phyloP scores from a whole-genome alignment of 2,329 filamentous ascomycete genomes.

The Talaromyces amestolkiae region DNA sequence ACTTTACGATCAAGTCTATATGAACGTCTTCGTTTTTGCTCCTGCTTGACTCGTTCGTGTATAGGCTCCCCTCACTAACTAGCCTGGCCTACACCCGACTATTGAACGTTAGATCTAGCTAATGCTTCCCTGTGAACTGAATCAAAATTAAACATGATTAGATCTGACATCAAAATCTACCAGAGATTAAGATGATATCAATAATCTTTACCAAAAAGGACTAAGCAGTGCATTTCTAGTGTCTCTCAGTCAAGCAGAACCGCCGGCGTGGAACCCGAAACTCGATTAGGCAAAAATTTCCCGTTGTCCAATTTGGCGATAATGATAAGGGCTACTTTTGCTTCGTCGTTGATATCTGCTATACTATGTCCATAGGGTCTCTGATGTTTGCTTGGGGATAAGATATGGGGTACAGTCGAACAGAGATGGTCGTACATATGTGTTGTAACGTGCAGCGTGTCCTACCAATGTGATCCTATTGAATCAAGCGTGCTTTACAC shows the following conservation, averaged over 20 bases:
- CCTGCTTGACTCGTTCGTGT: background rate
- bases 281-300: conserved; percentile 14
- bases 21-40: background rate
- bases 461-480: background rate
- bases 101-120: background rate
- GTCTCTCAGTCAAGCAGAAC: background rate
- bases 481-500: background rate
- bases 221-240: conserved; percentile 6
- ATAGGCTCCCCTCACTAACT: background rate
- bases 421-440: background rate
- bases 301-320: background rate
- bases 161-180: background rate
- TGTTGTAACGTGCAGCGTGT: background rate
- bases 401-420: background rate
- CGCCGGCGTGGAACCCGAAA: conserved; percentile 4
- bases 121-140: background rate
- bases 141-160: background rate
- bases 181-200: background rate
- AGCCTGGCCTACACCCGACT: background rate
- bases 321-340: background rate
- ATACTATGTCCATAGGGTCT: background rate
- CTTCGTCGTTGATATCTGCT: background rate
- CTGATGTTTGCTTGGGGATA: background rate
- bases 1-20: background rate
- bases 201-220: background rate